Percentiles rank a stretch among this genome's conserved stretches.
Conservation (phyloP, 305 asterid genomes). For the Euphrasia arctica region DNA sequence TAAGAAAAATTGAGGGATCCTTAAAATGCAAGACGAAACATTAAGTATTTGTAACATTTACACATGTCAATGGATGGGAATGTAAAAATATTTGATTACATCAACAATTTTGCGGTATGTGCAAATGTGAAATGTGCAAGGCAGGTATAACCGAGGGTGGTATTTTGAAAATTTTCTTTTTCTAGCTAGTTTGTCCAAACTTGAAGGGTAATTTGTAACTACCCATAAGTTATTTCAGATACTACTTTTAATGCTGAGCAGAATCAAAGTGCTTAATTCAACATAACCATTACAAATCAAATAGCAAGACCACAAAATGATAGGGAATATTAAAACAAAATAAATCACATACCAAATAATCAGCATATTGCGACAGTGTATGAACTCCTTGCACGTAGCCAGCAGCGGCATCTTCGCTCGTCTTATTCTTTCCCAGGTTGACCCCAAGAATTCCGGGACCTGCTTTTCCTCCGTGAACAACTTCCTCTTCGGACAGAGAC, state of each 20-base stretch:
- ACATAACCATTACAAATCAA: constrained; percentile 7
- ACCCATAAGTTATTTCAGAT: not conserved
- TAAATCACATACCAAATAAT: constrained; percentile 58
- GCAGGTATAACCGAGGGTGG: not conserved
- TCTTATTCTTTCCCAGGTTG: too few species aligned
- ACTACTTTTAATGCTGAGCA: not conserved
- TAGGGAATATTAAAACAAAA: not conserved
- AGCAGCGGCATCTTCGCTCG: too few species aligned
- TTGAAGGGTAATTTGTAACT: not conserved
- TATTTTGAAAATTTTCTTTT: not conserved
- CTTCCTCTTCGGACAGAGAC: constrained; percentile 67
- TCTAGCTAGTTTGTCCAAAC: not conserved
- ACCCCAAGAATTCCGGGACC: too few species aligned
- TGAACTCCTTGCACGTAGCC: too few species aligned
- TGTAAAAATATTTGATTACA: not conserved
- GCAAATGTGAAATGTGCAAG: too few species aligned
- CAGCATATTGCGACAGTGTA: too few species aligned
- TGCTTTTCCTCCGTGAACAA: constrained; percentile 87
- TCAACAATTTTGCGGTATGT: not conserved
- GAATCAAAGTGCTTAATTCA: not conserved
- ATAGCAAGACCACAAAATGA: not conserved
- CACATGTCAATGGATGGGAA: not conserved
- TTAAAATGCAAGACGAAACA: not conserved
- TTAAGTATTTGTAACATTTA: not conserved
- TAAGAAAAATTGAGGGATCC: not conserved